Evolutionary conservation across 176 grass and related monocot species (phyloP).

Genomic region (Bothriochloa decipiens): DNA sequence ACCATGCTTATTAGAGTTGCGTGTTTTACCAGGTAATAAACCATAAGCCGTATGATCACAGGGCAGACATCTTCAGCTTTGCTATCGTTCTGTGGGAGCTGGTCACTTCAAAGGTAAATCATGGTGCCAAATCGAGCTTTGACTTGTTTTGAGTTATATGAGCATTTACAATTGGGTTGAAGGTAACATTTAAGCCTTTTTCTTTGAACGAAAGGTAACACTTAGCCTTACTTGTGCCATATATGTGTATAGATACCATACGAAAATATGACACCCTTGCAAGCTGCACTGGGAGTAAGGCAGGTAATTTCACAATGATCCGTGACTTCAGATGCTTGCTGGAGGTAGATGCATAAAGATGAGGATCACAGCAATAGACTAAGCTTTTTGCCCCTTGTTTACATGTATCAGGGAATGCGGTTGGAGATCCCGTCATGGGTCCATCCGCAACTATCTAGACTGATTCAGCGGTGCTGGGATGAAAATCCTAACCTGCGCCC

Average conservation of each 20-base stretch:
- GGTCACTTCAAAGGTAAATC: slow-evolving; percentile 79
- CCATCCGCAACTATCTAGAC: slow-evolving; percentile 55
- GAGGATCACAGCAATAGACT: background rate
- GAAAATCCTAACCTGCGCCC: slow-evolving; percentile 60
- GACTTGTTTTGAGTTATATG: background rate
- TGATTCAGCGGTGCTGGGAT: slow-evolving; percentile 81
- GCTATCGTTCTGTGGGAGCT: slow-evolving; percentile 93
- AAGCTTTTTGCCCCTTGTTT: slow-evolving; percentile 39
- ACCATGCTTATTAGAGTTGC: slow-evolving; percentile 25
- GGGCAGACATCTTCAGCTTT: slow-evolving; percentile 96
- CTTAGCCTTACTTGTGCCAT: slow-evolving; percentile 38
- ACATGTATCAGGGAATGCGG: slow-evolving; percentile 63
- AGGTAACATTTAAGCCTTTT: slow-evolving; percentile 14
- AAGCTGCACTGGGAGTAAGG: slow-evolving; percentile 92
- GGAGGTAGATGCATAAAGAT: background rate
- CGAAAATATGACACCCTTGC: slow-evolving; percentile 82
- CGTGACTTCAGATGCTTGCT: background rate
- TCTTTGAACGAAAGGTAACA: slow-evolving; percentile 1
- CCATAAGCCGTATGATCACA: slow-evolving; percentile 82
- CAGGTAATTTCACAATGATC: slow-evolving; percentile 56
- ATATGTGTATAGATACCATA: slow-evolving; percentile 76
- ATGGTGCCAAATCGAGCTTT: background rate
- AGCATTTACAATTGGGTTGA: slow-evolving; percentile 9
- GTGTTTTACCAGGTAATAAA: slow-evolving; percentile 82
- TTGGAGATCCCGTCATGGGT: slow-evolving; percentile 57